Percentiles rank a stretch among this genome's conserved stretches.
Conservation (phyloP, 306 rosid genomes). For the Herpetospermum pedunculosum region DNA sequence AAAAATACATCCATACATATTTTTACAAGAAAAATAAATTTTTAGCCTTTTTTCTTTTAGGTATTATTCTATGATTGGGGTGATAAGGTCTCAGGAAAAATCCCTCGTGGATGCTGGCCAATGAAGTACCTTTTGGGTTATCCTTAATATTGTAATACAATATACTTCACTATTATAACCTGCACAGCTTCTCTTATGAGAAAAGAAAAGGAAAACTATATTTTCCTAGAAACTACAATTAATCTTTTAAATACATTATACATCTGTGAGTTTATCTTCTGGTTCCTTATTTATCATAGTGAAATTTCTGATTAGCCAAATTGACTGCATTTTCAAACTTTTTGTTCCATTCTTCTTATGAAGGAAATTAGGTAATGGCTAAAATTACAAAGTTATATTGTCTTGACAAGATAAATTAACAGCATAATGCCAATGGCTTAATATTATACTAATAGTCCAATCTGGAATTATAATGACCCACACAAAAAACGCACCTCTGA, state of each 20-base stretch:
- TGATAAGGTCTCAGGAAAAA: background rate
- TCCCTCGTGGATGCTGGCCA: background rate
- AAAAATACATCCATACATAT: background rate
- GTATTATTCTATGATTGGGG: background rate
- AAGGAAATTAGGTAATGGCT: background rate
- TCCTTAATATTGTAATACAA: background rate
- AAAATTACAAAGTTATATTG: background rate
- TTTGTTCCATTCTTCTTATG: background rate
- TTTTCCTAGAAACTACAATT: background rate
- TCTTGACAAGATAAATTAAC: background rate
- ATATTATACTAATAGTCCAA: background rate
- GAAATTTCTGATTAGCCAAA: background rate
- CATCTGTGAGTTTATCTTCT: background rate
- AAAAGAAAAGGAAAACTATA: background rate
- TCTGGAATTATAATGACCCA: background rate
- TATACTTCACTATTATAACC: background rate
- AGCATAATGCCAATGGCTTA: background rate
- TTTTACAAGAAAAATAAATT: too few species aligned
- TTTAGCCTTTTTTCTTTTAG: background rate
- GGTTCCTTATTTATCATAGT: background rate
- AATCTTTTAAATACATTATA: background rate
- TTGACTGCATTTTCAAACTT: background rate
- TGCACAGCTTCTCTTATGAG: background rate
- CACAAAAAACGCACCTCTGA: constrained; percentile 49
- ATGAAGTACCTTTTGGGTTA: background rate